Evolutionary conservation across 129 eudicot species (phyloP).

Genomic region (Flaveria trinervia): DNA sequence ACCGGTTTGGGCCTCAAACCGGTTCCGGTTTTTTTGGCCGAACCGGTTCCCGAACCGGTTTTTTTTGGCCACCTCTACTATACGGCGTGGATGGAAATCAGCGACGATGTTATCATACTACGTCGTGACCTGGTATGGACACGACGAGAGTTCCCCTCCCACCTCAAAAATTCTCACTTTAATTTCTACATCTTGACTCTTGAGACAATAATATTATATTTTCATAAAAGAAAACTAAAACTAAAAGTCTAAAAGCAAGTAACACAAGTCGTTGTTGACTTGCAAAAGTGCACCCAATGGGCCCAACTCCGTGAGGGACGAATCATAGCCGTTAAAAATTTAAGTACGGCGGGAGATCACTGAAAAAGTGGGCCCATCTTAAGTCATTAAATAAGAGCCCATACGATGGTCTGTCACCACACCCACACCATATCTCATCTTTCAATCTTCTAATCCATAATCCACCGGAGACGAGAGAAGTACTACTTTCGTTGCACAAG

Average conservation of each 20-base stretch:
- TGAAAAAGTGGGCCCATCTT: background rate
- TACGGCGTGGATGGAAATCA: no score
- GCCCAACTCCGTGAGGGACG: conserved; percentile 7
- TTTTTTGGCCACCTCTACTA: no score
- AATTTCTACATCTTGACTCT: background rate
- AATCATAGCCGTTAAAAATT: conserved; percentile 37
- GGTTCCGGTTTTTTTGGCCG: no score
- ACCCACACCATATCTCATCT: conserved; percentile 9
- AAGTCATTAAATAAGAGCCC: conserved; percentile 34
- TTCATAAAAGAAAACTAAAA: background rate
- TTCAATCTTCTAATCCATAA: background rate
- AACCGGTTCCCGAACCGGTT: no score
- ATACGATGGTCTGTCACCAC: conserved; percentile 19
- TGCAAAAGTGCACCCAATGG: background rate
- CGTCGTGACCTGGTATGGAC: no score
- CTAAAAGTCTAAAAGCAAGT: background rate
- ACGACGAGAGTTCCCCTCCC: no score
- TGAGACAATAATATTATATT: background rate
- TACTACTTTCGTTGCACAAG: conserved; percentile 12
- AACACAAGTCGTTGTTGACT: conserved; percentile 18
- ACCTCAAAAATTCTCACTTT: no score
- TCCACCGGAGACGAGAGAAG: conserved; percentile 3
- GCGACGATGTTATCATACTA: no score
- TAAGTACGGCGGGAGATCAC: conserved; percentile 22
- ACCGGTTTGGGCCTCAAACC: no score